phyloP scores from a whole-genome alignment of 352 stramenopile species.

The Globisporangium acanthophoron region DNA sequence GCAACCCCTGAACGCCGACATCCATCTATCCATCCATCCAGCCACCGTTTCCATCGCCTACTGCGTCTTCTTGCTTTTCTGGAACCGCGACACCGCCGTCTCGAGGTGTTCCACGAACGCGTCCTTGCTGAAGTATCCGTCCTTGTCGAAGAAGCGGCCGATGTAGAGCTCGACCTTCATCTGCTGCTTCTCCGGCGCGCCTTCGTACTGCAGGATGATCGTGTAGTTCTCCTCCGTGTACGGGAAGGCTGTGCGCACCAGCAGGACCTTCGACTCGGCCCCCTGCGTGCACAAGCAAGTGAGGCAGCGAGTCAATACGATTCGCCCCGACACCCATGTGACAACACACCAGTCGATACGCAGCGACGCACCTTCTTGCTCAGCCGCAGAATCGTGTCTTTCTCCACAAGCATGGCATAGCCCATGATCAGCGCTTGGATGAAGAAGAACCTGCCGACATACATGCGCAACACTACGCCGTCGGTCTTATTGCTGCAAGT shows the following conservation, averaged over 20 bases:
- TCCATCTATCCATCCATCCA: conserved; percentile 3
- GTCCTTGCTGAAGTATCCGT: conserved; percentile 82
- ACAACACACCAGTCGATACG: background rate
- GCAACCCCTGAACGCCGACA: conserved; percentile 5
- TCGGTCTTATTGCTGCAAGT: background rate
- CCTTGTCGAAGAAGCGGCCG: conserved; percentile 81
- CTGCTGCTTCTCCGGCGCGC: conserved; percentile 28
- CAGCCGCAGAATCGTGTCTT: conserved; percentile 71
- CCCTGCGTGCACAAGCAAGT: conserved; percentile 14
- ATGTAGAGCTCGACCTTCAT: conserved; percentile 72
- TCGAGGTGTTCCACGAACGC: conserved; percentile 67
- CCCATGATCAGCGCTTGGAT: conserved; percentile 68
- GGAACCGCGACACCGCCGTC: conserved; percentile 50
- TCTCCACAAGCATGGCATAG: conserved; percentile 71
- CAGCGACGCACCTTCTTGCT: conserved; percentile 41
- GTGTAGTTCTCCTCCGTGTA: conserved; percentile 73
- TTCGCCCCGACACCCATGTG: background rate
- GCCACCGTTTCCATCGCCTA: conserved; percentile 28
- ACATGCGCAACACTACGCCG: background rate
- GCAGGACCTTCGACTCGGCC: conserved; percentile 25
- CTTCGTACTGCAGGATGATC: conserved; percentile 45
- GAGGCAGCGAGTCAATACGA: background rate
- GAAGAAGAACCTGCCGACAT: conserved; percentile 60
- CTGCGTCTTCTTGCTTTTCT: conserved; percentile 62
- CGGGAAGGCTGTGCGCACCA: conserved; percentile 68